Conservation (phyloP, 2,329 filamentous ascomycete species). For the Diaporthe nobilis region DNA sequence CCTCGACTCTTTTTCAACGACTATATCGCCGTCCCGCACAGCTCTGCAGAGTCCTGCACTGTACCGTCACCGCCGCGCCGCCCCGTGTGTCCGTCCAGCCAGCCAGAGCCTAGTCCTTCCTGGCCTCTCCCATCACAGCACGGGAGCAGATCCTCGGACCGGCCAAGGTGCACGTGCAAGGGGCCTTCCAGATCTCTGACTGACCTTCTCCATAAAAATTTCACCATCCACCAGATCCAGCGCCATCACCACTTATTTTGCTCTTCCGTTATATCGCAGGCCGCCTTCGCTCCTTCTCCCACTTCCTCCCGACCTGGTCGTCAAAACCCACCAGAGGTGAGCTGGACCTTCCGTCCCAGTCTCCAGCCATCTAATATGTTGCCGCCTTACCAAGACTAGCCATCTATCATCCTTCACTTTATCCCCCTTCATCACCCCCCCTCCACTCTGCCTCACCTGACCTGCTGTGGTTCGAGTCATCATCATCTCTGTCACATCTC, state of each 20-base stretch:
- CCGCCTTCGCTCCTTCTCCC: constrained; percentile 19
- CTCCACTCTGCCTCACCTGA: constrained; percentile 24
- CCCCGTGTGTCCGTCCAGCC: constrained; percentile 10
- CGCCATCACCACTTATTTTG: constrained; percentile 24
- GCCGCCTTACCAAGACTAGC: constrained; percentile 33
- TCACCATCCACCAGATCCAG: constrained; percentile 37
- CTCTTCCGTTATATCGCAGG: constrained; percentile 34
- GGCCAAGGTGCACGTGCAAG: constrained; percentile 36
- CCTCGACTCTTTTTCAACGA: constrained; percentile 2
- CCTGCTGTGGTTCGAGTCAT: constrained; percentile 23
- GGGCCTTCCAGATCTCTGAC: constrained; percentile 11
- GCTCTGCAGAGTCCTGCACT: background rate
- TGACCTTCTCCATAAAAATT: constrained; percentile 40
- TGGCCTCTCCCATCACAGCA: background rate
- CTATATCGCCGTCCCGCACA: background rate
- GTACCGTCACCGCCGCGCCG: background rate
- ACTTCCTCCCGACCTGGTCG: constrained; percentile 35
- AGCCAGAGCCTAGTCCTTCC: constrained; percentile 1
- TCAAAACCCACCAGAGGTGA: constrained; percentile 39
- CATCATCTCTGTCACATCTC: constrained; percentile 21
- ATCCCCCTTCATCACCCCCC: constrained; percentile 30
- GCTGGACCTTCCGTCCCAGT: constrained; percentile 40
- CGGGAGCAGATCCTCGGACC: constrained; percentile 27
- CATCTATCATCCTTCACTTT: constrained; percentile 36
- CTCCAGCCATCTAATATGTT: constrained; percentile 41